Conservation (phyloP, 1,284 basidiomycete species). For the Pterulicium gracile region DNA sequence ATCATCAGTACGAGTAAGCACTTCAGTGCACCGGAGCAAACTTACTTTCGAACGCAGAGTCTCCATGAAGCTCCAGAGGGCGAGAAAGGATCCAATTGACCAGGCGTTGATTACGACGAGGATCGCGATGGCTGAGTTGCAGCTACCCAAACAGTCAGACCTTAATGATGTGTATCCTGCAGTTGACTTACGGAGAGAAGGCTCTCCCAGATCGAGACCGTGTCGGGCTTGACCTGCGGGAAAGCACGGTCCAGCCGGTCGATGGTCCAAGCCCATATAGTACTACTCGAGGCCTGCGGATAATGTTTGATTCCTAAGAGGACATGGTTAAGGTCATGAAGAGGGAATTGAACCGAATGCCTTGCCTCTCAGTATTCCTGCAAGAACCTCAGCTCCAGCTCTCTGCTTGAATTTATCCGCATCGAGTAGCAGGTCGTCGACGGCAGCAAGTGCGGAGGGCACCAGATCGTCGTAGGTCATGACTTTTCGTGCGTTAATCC, state of each 20-base stretch:
- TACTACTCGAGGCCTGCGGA: constrained; percentile 47
- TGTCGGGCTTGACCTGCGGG: constrained; percentile 77
- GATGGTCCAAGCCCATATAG: constrained; percentile 77
- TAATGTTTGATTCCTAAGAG: constrained; percentile 81
- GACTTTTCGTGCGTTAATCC: neutral
- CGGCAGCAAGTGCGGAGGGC: neutral
- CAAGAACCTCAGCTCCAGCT: constrained; percentile 80
- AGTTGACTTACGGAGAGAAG: constrained; percentile 41
- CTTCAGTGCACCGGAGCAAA: constrained; percentile 9
- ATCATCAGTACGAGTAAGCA: constrained; percentile 24
- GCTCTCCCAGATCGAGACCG: constrained; percentile 63
- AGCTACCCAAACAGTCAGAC: too few species aligned
- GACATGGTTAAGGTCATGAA: neutral
- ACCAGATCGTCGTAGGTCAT: neutral
- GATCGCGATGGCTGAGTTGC: constrained; percentile 70
- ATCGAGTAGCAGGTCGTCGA: constrained; percentile 42
- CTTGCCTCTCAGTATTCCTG: constrained; percentile 61
- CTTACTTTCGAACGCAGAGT: constrained; percentile 68
- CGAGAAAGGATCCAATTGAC: constrained; percentile 75
- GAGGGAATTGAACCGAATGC: constrained; percentile 2
- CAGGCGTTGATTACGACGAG: constrained; percentile 70
- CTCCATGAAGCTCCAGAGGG: constrained; percentile 70
- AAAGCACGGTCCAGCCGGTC: constrained; percentile 65
- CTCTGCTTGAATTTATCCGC: constrained; percentile 87
- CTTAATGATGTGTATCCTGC: too few species aligned